phyloP scores from a whole-genome alignment of 192 early-diverging fungal species.

The Phycomyces nitens region DNA sequence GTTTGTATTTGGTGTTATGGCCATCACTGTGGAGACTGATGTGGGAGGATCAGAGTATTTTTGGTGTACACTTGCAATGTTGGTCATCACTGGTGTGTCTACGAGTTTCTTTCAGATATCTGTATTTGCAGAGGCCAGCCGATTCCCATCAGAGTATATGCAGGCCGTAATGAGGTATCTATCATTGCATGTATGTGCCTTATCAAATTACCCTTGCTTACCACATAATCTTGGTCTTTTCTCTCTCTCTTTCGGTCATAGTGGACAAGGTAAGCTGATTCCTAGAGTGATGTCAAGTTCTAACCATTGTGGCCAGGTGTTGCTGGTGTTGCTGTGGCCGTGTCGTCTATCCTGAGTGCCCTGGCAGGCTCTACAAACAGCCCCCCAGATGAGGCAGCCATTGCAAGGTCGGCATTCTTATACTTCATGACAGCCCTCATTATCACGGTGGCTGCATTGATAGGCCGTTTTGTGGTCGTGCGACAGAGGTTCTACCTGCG shows the following conservation, averaged over 20 bases:
- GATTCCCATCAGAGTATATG: conserved; percentile 62
- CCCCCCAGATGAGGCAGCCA: conserved; percentile 11
- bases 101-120: conserved; percentile 65
- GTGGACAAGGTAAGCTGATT: conserved; percentile 54
- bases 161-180: conserved; percentile 70
- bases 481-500: conserved; percentile 23
- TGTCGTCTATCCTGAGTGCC: conserved; percentile 59
- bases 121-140: conserved; percentile 67
- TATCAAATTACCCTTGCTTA: no score
- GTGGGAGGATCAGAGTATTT: conserved; percentile 57
- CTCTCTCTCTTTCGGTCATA: no score
- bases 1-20: conserved; percentile 45
- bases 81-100: conserved; percentile 52
- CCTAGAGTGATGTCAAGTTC: no score
- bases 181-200: not conserved
- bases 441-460: conserved; percentile 37
- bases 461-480: conserved; percentile 36
- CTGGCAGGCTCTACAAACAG: conserved; percentile 28
- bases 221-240: no score
- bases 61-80: conserved; percentile 53
- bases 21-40: conserved; percentile 44
- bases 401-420: conserved; percentile 39
- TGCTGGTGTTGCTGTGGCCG: conserved; percentile 65
- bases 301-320: no score
- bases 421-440: conserved; percentile 48